phyloP scores from a whole-genome alignment of 2,329 filamentous ascomycete genomes.

The Epicoccum sorghinum region DNA sequence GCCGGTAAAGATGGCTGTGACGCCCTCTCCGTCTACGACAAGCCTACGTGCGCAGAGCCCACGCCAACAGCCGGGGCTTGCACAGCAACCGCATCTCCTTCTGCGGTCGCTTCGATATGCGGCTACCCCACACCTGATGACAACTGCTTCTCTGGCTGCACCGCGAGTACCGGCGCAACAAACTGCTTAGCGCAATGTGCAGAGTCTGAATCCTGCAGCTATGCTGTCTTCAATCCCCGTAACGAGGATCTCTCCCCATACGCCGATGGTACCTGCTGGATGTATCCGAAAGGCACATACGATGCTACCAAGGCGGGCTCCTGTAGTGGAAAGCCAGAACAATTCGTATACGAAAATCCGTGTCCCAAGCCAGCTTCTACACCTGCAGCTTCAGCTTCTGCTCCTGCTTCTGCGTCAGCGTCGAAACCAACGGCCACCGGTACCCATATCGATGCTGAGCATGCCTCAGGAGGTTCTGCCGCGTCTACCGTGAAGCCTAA shows the following conservation, averaged over 20 bases:
- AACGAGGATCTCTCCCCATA: not conserved
- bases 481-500: not conserved
- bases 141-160: not conserved
- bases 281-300: not conserved
- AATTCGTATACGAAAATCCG: not conserved
- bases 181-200: not conserved
- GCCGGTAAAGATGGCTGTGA: not conserved
- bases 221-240: not conserved
- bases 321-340: not conserved
- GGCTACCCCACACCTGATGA: not conserved
- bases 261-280: not conserved
- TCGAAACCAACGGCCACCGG: not conserved
- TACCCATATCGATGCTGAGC: not conserved
- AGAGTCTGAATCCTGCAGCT: not conserved
- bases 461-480: not conserved
- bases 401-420: not conserved
- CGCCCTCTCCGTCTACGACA: not conserved
- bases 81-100: slow-evolving; percentile 1
- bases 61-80: not conserved
- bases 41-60: not conserved
- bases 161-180: not conserved
- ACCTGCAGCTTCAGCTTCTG: not conserved
- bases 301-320: not conserved
- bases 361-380: not conserved
- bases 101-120: not conserved